Conservation (phyloP, 441 rosid genomes). For the Syzygium syzygioides region DNA sequence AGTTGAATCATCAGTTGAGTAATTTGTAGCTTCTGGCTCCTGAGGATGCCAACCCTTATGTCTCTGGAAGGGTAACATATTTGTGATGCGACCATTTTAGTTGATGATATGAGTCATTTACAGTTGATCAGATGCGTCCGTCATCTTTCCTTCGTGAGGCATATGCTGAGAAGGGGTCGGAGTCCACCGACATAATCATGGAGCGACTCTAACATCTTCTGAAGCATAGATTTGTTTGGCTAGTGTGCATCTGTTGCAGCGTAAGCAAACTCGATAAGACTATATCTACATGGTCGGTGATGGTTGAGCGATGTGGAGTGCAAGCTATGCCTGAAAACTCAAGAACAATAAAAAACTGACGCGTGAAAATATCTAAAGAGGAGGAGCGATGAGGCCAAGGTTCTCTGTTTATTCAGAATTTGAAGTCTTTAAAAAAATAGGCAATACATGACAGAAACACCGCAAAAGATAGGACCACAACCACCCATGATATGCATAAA, state of each 20-base stretch:
- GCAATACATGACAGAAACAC: no score
- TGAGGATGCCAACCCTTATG: neutral
- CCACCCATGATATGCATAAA: no score
- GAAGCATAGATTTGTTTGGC: neutral
- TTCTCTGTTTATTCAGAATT: no score
- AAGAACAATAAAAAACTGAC: no score
- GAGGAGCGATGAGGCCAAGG: no score
- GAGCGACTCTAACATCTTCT: neutral
- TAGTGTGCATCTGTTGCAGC: neutral
- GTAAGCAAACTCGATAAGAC: neutral
- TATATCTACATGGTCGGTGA: neutral
- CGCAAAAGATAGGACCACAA: no score
- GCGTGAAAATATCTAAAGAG: no score
- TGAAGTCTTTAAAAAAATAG: no score
- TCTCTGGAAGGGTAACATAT: neutral
- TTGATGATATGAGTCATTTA: neutral
- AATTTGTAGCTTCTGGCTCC: neutral
- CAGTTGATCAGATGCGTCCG: neutral
- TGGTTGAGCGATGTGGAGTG: neutral
- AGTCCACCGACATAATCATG: neutral
- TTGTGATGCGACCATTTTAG: neutral
- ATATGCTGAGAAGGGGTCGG: neutral
- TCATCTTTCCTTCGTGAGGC: neutral
- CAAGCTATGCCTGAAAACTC: no score
- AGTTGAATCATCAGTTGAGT: neutral